Conservation (phyloP, 108 stramenopile species). For the Schizochytrium sp. region DNA sequence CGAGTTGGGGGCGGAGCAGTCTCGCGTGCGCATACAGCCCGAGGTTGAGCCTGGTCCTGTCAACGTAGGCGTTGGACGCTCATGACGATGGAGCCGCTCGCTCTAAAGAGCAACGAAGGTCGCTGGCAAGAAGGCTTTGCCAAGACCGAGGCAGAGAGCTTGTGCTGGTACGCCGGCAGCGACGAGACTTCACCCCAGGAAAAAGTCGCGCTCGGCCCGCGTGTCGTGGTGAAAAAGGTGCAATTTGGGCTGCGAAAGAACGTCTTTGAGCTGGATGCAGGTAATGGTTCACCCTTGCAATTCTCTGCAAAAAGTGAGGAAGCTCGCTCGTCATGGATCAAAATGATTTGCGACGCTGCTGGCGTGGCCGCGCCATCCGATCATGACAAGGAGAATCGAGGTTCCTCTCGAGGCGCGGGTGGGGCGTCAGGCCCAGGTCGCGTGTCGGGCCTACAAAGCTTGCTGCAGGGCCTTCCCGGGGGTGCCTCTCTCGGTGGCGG, state of each 20-base stretch:
- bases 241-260: neutral
- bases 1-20: too few species aligned
- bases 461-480: neutral
- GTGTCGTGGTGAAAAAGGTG: neutral
- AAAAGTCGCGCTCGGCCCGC: too few species aligned
- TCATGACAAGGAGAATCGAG: neutral
- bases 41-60: too few species aligned
- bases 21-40: too few species aligned
- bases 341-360: neutral
- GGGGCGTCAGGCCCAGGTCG: neutral
- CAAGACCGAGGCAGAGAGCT: too few species aligned
- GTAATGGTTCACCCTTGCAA: neutral
- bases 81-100: too few species aligned
- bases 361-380: neutral
- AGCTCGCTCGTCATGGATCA: neutral
- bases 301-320: neutral
- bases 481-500: neutral
- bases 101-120: too few species aligned
- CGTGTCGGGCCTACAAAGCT: neutral
- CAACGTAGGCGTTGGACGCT: too few species aligned
- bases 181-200: too few species aligned
- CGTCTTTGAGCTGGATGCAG: neutral
- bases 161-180: too few species aligned
- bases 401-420: neutral
- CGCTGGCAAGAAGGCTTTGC: too few species aligned